These are phyloP conservation scores for Floccularia luteovirens DNA, from an alignment of 768 basidiomycete species.

Conservation along the genomic window DNA sequence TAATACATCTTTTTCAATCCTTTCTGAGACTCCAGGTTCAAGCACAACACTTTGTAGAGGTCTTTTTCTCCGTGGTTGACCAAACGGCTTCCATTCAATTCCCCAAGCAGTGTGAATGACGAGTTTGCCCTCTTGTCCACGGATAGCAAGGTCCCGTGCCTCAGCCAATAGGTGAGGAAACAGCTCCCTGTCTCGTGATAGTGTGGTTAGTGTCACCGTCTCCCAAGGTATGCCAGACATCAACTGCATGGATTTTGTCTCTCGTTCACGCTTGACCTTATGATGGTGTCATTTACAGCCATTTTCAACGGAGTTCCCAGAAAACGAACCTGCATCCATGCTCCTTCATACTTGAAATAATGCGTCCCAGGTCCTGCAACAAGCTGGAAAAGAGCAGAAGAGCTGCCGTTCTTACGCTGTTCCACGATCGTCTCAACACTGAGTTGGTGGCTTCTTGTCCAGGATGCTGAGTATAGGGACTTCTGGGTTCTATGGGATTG, in stretches of 20 bases:
- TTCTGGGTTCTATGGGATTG: constrained; percentile 34
- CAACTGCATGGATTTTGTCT: constrained; percentile 85
- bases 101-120: constrained; percentile 97
- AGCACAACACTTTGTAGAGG: constrained; percentile 87
- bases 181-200: constrained; percentile 77
- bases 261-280: constrained; percentile 91
- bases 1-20: constrained; percentile 72
- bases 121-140: constrained; percentile 85
- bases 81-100: constrained; percentile 93
- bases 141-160: constrained; percentile 84
- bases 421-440: constrained; percentile 92
- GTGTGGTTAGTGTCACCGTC: constrained; percentile 88
- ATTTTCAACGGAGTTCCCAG: background rate
- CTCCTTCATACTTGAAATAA: constrained; percentile 81
- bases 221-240: constrained; percentile 96
- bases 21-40: constrained; percentile 73
- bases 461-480: constrained; percentile 26
- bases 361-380: constrained; percentile 95
- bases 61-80: constrained; percentile 81
- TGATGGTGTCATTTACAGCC: constrained; percentile 5
- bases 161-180: constrained; percentile 80
- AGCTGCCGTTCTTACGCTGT: constrained; percentile 85
- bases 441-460: constrained; percentile 82
- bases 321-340: constrained; percentile 86
- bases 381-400: constrained; percentile 84